Percentiles rank a stretch among this genome's conserved stretches.
phyloP scores from a whole-genome alignment of 176 grass and related monocot genomes.

The Carex cristatella region DNA sequence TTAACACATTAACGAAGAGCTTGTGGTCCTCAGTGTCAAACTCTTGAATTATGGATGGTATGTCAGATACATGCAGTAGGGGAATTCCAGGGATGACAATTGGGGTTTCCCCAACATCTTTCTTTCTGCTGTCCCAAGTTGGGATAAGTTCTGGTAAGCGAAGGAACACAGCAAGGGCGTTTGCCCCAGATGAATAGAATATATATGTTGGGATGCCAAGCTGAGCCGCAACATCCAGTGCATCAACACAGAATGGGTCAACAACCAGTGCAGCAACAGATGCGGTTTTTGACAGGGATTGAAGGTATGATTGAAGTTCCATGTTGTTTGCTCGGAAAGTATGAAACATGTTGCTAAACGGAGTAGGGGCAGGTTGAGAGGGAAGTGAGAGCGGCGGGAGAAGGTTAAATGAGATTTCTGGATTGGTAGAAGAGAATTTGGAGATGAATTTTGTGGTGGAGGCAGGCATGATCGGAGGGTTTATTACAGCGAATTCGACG shows the following conservation, averaged over 20 bases:
- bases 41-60: neutral
- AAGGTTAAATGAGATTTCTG: conserved; percentile 28
- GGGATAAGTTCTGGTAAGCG: conserved; percentile 27
- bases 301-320: conserved; percentile 24
- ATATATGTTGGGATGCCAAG: conserved; percentile 32
- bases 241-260: conserved; percentile 47
- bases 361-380: neutral
- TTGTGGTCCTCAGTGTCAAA: neutral
- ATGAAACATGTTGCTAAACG: conserved; percentile 27
- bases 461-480: conserved; percentile 13
- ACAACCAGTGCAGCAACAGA: conserved; percentile 28
- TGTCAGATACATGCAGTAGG: conserved; percentile 29
- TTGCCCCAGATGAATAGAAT: conserved; percentile 30
- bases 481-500: conserved; percentile 30
- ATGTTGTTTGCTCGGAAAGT: conserved; percentile 19
- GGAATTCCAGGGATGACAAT: conserved; percentile 38
- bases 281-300: neutral
- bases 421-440: conserved; percentile 24
- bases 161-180: conserved; percentile 38
- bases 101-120: conserved; percentile 32
- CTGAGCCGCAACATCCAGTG: conserved; percentile 24
- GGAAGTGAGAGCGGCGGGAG: conserved; percentile 24
- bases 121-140: neutral
- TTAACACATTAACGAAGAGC: neutral
- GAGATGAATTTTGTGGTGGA: conserved; percentile 4